Conservation (phyloP, 495 filamentous ascomycete species). For the Annulohypoxylon nitens region DNA sequence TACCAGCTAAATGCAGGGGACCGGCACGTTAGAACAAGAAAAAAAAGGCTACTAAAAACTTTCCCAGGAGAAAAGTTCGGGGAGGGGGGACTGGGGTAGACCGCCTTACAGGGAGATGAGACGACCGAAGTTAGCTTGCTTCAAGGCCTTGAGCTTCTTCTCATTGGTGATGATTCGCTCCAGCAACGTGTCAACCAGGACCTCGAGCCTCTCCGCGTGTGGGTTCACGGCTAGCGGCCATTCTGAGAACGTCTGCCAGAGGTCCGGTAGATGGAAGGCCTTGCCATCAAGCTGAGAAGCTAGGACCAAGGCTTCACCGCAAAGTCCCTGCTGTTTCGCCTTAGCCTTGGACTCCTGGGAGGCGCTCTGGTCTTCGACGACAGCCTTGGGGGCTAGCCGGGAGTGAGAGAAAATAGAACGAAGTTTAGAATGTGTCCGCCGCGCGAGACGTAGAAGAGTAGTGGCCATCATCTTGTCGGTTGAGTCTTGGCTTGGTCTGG, state of each 20-base stretch:
- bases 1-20: slow-evolving; percentile 44
- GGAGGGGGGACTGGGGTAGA: not conserved
- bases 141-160: slow-evolving; percentile 47
- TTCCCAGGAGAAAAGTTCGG: not conserved
- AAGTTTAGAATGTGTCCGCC: slow-evolving; percentile 28
- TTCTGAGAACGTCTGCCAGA: slow-evolving; percentile 45
- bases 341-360: not conserved
- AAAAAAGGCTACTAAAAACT: not conserved
- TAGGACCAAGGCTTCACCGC: slow-evolving; percentile 35
- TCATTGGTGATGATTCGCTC: slow-evolving; percentile 48
- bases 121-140: slow-evolving; percentile 46
- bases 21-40: slow-evolving; percentile 19
- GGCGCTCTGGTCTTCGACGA: not conserved
- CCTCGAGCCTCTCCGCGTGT: slow-evolving; percentile 35
- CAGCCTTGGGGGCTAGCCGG: slow-evolving; percentile 6
- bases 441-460: slow-evolving; percentile 36
- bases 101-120: slow-evolving; percentile 48
- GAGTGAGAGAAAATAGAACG: slow-evolving; percentile 28
- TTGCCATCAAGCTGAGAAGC: slow-evolving; percentile 45
- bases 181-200: slow-evolving; percentile 36
- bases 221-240: slow-evolving; percentile 45
- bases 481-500: not conserved
- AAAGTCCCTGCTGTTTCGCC: slow-evolving; percentile 27
- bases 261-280: slow-evolving; percentile 43
- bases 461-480: slow-evolving; percentile 31